Evolutionary conservation across 768 basidiomycete species (phyloP).

Genomic region (Podaxis sp.): DNA sequence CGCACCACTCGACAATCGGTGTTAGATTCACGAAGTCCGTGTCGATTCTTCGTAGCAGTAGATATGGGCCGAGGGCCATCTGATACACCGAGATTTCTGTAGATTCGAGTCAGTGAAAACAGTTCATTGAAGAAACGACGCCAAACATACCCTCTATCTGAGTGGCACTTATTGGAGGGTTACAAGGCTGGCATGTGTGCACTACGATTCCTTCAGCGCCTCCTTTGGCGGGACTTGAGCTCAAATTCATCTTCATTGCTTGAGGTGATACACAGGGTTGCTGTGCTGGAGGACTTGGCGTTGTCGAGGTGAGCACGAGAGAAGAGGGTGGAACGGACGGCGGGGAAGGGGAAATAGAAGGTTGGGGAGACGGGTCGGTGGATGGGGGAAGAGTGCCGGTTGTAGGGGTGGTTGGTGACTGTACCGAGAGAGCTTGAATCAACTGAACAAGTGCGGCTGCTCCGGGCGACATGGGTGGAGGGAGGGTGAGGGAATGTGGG

Average conservation of each 20-base stretch:
- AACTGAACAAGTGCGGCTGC: constrained; percentile 10
- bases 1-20: constrained; percentile 37
- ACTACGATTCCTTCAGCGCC: constrained; percentile 47
- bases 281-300: not conserved
- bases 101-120: constrained; percentile 10
- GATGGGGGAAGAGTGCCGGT: not conserved
- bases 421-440: constrained; percentile 11
- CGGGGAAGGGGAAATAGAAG: constrained; percentile 16
- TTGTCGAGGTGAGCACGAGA: constrained; percentile 24
- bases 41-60: constrained; percentile 70
- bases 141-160: constrained; percentile 61
- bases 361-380: constrained; percentile 7
- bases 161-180: constrained; percentile 61
- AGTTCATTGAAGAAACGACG: constrained; percentile 5
- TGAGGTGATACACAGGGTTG: constrained; percentile 37
- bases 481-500: constrained; percentile 10
- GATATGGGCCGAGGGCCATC: constrained; percentile 52
- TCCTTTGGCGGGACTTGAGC: constrained; percentile 19
- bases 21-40: constrained; percentile 78
- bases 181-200: constrained; percentile 62
- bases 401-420: constrained; percentile 11
- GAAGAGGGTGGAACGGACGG: constrained; percentile 27
- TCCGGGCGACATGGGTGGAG: constrained; percentile 20
- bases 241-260: constrained; percentile 34
- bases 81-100: constrained; percentile 76